Percentiles rank a stretch among this genome's conserved stretches.
These are phyloP conservation scores for Fusarium albidum DNA, from an alignment of 2,329 filamentous ascomycete genomes.

Conservation along the genomic window DNA sequence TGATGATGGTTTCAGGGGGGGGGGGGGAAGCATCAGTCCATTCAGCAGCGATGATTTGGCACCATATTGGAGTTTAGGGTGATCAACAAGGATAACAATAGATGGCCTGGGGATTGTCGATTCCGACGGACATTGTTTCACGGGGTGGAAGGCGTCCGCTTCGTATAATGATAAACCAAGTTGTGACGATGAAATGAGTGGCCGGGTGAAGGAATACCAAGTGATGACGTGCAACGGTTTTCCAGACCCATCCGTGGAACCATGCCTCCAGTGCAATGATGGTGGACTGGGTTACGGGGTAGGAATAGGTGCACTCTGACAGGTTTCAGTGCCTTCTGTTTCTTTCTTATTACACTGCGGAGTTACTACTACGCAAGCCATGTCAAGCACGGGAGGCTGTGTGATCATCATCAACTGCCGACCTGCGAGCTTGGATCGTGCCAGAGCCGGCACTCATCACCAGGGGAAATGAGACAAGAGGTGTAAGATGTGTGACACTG, in stretches of 20 bases:
- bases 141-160: slow-evolving; percentile 3
- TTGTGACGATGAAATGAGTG: slow-evolving; percentile 29
- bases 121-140: slow-evolving; percentile 10
- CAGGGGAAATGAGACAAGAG: too few relatives aligned
- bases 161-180: slow-evolving; percentile 32
- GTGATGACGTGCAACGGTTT: background rate
- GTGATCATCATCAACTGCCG: slow-evolving; percentile 8
- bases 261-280: too few relatives aligned
- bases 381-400: background rate
- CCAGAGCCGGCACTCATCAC: too few relatives aligned
- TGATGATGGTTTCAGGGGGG: slow-evolving; percentile 60
- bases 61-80: slow-evolving; percentile 36
- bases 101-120: slow-evolving; percentile 8
- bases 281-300: too few relatives aligned
- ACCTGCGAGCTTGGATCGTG: background rate
- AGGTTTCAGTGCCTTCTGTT: too few relatives aligned
- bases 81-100: slow-evolving; percentile 23
- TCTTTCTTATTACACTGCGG: too few relatives aligned
- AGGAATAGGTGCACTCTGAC: too few relatives aligned
- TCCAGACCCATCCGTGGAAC: too few relatives aligned
- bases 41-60: slow-evolving; percentile 28
- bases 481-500: too few relatives aligned
- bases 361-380: too few relatives aligned
- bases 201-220: background rate
- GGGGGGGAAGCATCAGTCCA: slow-evolving; percentile 4